Evolutionary conservation across 2,329 filamentous ascomycete genomes (phyloP).

Genomic region (Penicillium sp.): DNA sequence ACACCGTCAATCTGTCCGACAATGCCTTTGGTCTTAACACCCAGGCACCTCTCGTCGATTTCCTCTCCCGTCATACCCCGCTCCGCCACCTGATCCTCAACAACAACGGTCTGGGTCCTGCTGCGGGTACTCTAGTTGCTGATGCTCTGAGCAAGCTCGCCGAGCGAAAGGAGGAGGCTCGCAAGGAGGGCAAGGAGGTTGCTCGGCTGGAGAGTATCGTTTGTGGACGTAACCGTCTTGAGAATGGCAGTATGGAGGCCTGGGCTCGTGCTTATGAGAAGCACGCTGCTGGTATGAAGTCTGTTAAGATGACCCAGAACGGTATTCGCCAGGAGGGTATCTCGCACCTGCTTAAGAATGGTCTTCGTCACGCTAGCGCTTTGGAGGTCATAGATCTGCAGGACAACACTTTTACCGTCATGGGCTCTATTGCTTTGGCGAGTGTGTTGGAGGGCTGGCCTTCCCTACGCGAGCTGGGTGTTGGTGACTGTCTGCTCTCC

Average conservation of each 20-base stretch:
- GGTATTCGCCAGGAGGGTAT: slow-evolving; percentile 95
- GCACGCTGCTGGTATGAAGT: slow-evolving; percentile 75
- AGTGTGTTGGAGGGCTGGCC: slow-evolving; percentile 75
- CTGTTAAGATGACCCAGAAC: slow-evolving; percentile 97
- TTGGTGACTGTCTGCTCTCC: slow-evolving; percentile 85
- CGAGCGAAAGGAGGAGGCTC: slow-evolving; percentile 77
- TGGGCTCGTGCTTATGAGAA: slow-evolving; percentile 89
- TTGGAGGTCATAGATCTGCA: slow-evolving; percentile 86
- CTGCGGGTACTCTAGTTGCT: slow-evolving; percentile 85
- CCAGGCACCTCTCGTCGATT: slow-evolving; percentile 87
- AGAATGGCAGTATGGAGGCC: slow-evolving; percentile 93
- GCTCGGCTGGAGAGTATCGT: slow-evolving; percentile 93
- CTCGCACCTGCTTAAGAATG: slow-evolving; percentile 75
- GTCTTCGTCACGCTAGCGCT: slow-evolving; percentile 70
- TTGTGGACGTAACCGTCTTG: slow-evolving; percentile 92
- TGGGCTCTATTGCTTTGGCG: slow-evolving; percentile 78
- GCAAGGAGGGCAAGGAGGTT: slow-evolving; percentile 65
- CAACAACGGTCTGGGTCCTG: slow-evolving; percentile 95
- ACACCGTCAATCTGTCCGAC: slow-evolving; percentile 93
- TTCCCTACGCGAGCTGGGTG: slow-evolving; percentile 77
- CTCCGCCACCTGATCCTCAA: slow-evolving; percentile 95
- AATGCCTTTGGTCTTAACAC: slow-evolving; percentile 98
- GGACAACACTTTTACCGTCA: slow-evolving; percentile 93
- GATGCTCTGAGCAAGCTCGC: slow-evolving; percentile 84
- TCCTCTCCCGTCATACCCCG: slow-evolving; percentile 84